Evolutionary conservation across 140 eudicot species (phyloP), one percentile per base, ranked within the genome.

Genomic region (Artemisia princeps): DNA sequence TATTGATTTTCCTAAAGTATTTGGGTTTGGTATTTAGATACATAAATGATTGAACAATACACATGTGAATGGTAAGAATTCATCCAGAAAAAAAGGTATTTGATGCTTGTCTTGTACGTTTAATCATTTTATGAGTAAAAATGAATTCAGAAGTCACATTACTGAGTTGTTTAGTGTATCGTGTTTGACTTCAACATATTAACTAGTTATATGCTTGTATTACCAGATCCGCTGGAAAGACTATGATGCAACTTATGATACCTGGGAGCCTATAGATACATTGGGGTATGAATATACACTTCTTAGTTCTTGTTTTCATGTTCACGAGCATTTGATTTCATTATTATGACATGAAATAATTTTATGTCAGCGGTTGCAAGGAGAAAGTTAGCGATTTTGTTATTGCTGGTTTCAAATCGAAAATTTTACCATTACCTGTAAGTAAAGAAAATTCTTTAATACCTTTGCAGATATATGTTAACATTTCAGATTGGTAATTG

Each of bases 191-290:
- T 30, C 40, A 30, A 30, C 40, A 30, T 30, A 30, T 30, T 26
- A 30, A 30, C 40, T 30, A 4, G 40, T 10, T 55, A 13, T 28
- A 26, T n/a, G 8, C 15, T 26, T 37, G 23, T 67, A 23, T 72
- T 24, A 20, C n/a, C 60, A 84, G 95, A 73, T 87, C 3, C 87
- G 85, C 3, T 84, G 94, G 95, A 82, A 80, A 71, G 81, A 83
- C 2, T 87, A 82, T 65, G 88, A 84, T 12, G 78, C 77, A 4
- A 84, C 48, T 6, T 84, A 79, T 19, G 91, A 87, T 55, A 79
- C 92, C 0, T 87, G 92, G 95, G 91, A 87, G 86, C 95, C 88
- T 10, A n/a, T 71, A 12, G 89, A 84, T 14, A 82, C 82, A 0
- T 69, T 87, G 67, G 61, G 88, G 92, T 84, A 79, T 55, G 57